Base-by-base conservation (phyloP, 129 eudicot species). In the Artemisia annua region DNA sequence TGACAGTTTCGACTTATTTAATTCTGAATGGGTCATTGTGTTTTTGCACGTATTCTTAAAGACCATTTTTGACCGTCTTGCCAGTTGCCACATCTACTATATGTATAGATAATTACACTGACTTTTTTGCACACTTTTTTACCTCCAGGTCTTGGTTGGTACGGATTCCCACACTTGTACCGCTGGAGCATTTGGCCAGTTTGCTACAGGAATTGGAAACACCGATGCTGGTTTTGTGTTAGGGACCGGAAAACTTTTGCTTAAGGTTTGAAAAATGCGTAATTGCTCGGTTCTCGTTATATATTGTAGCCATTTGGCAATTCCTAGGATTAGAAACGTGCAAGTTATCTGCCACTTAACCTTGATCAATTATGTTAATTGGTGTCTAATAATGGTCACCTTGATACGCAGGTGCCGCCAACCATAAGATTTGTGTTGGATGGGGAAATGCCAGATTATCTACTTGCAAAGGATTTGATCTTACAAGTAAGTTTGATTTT, bases 181-280 rank as follows among this genome's bases (percentile, higher is more conserved):
- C 51, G 97, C 97, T n/a, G 99, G 99, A 55, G 99, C 99, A 59
- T 94, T 94, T 75, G 99, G 99, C 56, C 99, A 94, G 74, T 94
- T 94, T 70, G 96, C 99, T 16, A 81, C 96, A 24, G 97, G 99
- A 75, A 94, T 94, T 67, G 99, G 99, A 43, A 90, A 76, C 66
- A 94, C 99, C 11, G 99, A 94, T 78, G 97, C 97, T 60, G 97
- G 99, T 53, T 94, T 94, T 78, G 97, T 90, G 48, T 71, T 94
- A 61, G 99, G 99, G 51, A 75, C 99, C 28, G 99, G 97, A 74
- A 94, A 94, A 84, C 88, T 88, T 70, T 80, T 94, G 87, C 96
- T 94, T 18, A 94, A 94, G 99, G 99, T 94, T 73, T 69, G 79
- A 71, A 71, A 63, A 60, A 18, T 8, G 16, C 28, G 60, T 3